A percentile compares a stretch with the other conserved stretches of the same genome.
These are phyloP conservation scores for Litchi chinensis DNA, from an alignment of 345 rosid species.

Conservation along the genomic window DNA sequence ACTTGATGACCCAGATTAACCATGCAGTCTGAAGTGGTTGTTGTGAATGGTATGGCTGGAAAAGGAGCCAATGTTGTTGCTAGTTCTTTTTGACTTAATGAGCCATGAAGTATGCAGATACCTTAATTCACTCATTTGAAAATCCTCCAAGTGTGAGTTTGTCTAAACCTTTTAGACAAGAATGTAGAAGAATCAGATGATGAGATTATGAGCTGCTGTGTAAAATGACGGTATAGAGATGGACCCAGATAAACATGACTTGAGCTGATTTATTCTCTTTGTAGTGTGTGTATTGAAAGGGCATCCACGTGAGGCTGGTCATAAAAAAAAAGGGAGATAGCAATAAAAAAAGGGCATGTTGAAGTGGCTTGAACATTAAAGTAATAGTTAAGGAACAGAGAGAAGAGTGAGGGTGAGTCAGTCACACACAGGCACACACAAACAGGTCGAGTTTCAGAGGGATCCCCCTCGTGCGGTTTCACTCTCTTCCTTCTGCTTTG, in stretches of 20 bases:
- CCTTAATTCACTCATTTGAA: too few species aligned
- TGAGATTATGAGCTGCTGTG: too few species aligned
- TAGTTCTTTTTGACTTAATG: too few species aligned
- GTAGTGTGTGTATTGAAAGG: background rate
- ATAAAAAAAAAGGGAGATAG: background rate
- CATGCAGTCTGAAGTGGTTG: too few species aligned
- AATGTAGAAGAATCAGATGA: background rate
- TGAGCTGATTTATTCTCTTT: background rate
- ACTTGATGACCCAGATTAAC: background rate
- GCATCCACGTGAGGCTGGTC: conserved; percentile 32
- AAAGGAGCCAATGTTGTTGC: too few species aligned
- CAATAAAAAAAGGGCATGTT: conserved; percentile 23
- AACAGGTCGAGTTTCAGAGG: conserved; percentile 1
- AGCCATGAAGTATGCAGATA: too few species aligned
- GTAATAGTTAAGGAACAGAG: background rate
- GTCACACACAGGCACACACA: background rate
- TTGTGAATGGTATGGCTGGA: too few species aligned
- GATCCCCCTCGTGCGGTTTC: conserved; percentile 80
- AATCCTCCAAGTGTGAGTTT: too few species aligned
- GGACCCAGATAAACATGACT: background rate
- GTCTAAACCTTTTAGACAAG: background rate
- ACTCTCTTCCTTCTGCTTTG: conserved; percentile 8
- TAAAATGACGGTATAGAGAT: background rate
- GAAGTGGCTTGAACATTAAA: conserved; percentile 9
- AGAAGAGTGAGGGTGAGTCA: conserved; percentile 21